A percentile compares a stretch with the other conserved stretches of the same genome.
These are phyloP conservation scores for Zalaria obscura DNA, from an alignment of 2,329 filamentous ascomycete species.

Conservation along the genomic window DNA sequence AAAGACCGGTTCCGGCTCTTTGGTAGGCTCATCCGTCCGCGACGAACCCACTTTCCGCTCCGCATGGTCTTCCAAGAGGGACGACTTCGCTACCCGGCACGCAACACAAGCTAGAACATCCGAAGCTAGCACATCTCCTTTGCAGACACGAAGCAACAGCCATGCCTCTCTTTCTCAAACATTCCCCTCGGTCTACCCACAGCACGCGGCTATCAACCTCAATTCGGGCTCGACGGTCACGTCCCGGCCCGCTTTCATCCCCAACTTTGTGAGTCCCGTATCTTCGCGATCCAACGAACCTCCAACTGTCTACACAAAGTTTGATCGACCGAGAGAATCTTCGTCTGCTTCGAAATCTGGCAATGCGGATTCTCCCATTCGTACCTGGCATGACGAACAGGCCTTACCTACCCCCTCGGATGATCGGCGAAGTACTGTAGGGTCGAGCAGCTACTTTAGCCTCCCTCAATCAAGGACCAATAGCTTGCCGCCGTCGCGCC, in stretches of 20 bases:
- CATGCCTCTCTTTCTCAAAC: constrained; percentile 20
- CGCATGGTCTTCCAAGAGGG: not conserved
- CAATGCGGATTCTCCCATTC: not conserved
- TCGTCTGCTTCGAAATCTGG: not conserved
- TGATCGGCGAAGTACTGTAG: constrained; percentile 10
- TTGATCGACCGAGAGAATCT: constrained; percentile 13
- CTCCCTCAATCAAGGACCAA: constrained; percentile 37
- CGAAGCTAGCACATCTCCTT: constrained; percentile 18
- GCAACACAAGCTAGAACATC: constrained; percentile 19
- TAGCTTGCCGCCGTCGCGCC: constrained; percentile 42
- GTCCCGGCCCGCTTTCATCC: constrained; percentile 9
- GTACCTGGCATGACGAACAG: constrained; percentile 1
- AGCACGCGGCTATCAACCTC: constrained; percentile 12
- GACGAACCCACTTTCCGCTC: constrained; percentile 45
- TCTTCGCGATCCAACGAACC: constrained; percentile 11
- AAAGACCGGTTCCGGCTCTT: constrained; percentile 54
- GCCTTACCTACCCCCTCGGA: constrained; percentile 7
- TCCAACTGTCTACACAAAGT: constrained; percentile 20
- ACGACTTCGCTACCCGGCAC: not conserved
- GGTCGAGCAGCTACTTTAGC: constrained; percentile 22
- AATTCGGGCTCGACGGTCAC: constrained; percentile 9
- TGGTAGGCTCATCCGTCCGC: constrained; percentile 54
- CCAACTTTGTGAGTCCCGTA: constrained; percentile 9
- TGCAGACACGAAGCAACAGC: constrained; percentile 22
- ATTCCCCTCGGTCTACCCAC: constrained; percentile 13